phyloP scores from a whole-genome alignment of 495 filamentous ascomycete species.

The Elasticomyces elasticus region DNA sequence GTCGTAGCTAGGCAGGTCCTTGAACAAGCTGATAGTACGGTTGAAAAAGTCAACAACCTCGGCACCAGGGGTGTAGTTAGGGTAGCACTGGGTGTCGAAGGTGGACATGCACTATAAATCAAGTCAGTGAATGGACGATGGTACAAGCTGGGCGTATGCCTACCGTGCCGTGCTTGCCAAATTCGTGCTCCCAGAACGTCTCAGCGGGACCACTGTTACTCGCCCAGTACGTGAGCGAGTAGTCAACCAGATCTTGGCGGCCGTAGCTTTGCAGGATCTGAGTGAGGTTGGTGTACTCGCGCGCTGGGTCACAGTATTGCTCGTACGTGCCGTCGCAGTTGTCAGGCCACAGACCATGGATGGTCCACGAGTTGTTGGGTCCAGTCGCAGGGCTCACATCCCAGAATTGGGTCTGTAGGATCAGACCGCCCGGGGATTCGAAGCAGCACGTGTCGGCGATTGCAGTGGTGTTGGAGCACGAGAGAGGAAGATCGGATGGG shows the following conservation, averaged over 20 bases:
- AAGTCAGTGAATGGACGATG: neutral
- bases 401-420: conserved; percentile 84
- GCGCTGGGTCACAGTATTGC: conserved; percentile 57
- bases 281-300: conserved; percentile 62
- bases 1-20: conserved; percentile 48
- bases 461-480: conserved; percentile 47
- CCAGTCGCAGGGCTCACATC: conserved; percentile 60
- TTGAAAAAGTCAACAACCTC: conserved; percentile 57
- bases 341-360: conserved; percentile 88
- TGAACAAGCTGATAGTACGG: conserved; percentile 51
- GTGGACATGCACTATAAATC: conserved; percentile 48
- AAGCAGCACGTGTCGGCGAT: conserved; percentile 60
- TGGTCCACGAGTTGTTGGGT: conserved; percentile 70
- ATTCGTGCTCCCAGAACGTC: conserved; percentile 74
- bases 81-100: conserved; percentile 62
- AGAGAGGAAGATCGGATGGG: conserved; percentile 39
- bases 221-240: conserved; percentile 76
- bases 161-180: conserved; percentile 63
- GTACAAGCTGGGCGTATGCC: neutral
- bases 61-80: conserved; percentile 44
- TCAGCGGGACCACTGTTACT: conserved; percentile 54
- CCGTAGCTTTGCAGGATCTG: conserved; percentile 52
- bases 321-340: conserved; percentile 73
- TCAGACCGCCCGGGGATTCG: conserved; percentile 60
- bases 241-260: conserved; percentile 50